Base-by-base conservation (phyloP, 176 grass and related monocot genomes). In the Oryza rufipogon region DNA sequence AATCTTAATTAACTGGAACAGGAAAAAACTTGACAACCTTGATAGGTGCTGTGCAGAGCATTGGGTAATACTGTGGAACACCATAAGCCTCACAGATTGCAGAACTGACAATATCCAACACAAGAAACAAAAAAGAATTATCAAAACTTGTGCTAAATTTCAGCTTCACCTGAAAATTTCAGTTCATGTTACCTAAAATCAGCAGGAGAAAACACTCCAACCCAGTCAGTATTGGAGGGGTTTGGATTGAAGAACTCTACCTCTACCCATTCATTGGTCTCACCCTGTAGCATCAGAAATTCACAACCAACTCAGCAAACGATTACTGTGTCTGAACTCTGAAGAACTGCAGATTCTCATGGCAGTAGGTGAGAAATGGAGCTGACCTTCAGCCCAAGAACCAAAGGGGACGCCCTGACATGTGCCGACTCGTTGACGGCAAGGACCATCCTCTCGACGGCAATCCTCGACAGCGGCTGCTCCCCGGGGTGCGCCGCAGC, bases 121-220 rank as follows among this genome's bases (percentile, higher is more conserved):
- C 11, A 88, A 71, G 83, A 90, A 45, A 72, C 9, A 8, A 9
- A 38, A 9, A 19, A 41, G 6, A 16, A 36, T 36, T 34, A 68
- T 10, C 1, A 20, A 84, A 46, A 46, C 17, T n/a, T 30, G 9
- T 12, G 0, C 12, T 51, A 38, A 38, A 6, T 23, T 65, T 52
- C 3, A 76, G 11, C 11, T 41, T 19, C 52, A 75, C 16, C 63
- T 63, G 1, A 42, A 75, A 45, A 68, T 30, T 16, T 9, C 33
- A 80, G 34, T 70, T 23, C 14, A 41, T n/a, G 2, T 32, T 74
- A 92, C 95, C 95, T 97, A 75, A 97, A 97, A 92, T 92, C 75
- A 44, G 92, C 86, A 9, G 95, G 95, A 28, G 95, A 97, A 77
- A 94, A 97, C 1, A 97, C 92, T 7, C 90, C 95, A 60, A 97